Percentiles rank a stretch among this genome's conserved stretches.
Evolutionary conservation across 805 yeast species (phyloP).

Genomic region (Saccharomyces paradoxus): DNA sequence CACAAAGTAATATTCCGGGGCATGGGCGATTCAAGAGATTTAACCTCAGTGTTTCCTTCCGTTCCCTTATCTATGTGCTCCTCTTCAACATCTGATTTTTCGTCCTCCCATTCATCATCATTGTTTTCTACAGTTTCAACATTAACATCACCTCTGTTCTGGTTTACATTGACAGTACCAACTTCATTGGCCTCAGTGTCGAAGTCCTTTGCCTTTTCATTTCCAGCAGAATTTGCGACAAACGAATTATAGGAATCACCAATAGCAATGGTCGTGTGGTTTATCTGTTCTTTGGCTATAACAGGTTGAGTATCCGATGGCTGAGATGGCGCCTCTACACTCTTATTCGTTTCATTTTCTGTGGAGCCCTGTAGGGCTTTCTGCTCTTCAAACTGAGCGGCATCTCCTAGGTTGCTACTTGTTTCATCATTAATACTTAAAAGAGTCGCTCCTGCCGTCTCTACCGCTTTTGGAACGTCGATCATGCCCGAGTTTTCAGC

Average conservation of each 20-base stretch:
- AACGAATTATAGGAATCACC: neutral
- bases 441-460: neutral
- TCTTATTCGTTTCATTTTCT: neutral
- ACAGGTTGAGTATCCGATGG: neutral
- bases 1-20: neutral
- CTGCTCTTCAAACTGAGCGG: neutral
- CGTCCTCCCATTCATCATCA: constrained; percentile 9
- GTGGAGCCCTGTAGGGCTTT: neutral
- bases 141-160: neutral
- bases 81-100: neutral
- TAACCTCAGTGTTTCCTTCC: neutral
- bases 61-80: neutral
- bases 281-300: neutral
- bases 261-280: neutral
- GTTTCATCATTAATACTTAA: neutral
- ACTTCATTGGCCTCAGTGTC: neutral
- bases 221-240: neutral
- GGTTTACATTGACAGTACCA: neutral
- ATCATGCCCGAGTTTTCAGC: neutral
- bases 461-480: neutral
- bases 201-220: neutral
- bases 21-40: neutral
- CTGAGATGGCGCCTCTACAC: neutral
- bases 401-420: neutral
- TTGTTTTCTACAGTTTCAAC: neutral